A percentile compares a stretch with the other conserved stretches of the same genome.
Evolutionary conservation across 2,329 filamentous ascomycete species (phyloP).

Genomic region (Colletotrichum filicis): DNA sequence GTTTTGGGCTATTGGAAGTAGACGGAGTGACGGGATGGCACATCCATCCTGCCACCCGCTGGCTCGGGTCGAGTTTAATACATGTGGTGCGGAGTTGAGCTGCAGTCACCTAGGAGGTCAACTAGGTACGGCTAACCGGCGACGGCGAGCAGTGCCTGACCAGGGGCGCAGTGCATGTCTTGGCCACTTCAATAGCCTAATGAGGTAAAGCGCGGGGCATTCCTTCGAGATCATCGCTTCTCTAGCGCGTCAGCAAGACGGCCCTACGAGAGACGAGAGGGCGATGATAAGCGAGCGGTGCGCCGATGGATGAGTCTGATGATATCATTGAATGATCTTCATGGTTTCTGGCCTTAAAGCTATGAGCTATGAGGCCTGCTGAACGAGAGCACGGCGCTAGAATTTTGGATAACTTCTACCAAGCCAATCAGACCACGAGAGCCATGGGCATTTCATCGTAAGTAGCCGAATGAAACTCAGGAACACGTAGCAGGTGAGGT

Average conservation of each 20-base stretch:
- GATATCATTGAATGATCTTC: not conserved
- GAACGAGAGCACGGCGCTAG: not conserved
- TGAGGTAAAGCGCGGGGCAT: constrained; percentile 18
- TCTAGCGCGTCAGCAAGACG: not conserved
- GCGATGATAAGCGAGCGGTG: not conserved
- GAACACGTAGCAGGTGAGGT: no score
- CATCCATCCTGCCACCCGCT: not conserved
- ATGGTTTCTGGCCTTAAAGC: not conserved
- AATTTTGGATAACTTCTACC: not conserved
- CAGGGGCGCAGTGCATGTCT: constrained; percentile 18
- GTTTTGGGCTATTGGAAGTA: constrained; percentile 23
- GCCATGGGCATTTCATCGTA: not conserved
- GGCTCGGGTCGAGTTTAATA: not conserved
- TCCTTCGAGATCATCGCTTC: not conserved
- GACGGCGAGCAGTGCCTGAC: not conserved
- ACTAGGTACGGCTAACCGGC: not conserved
- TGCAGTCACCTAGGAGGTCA: not conserved
- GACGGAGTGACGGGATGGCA: not conserved
- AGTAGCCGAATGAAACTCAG: not conserved
- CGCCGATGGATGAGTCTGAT: not conserved
- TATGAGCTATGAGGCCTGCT: not conserved
- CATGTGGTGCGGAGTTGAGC: not conserved
- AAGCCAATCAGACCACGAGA: not conserved
- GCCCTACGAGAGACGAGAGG: not conserved
- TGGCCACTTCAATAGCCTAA: constrained; percentile 34